Evolutionary conservation across 176 grass and related monocot genomes (phyloP).

Genomic region (Tuctoria greenei): DNA sequence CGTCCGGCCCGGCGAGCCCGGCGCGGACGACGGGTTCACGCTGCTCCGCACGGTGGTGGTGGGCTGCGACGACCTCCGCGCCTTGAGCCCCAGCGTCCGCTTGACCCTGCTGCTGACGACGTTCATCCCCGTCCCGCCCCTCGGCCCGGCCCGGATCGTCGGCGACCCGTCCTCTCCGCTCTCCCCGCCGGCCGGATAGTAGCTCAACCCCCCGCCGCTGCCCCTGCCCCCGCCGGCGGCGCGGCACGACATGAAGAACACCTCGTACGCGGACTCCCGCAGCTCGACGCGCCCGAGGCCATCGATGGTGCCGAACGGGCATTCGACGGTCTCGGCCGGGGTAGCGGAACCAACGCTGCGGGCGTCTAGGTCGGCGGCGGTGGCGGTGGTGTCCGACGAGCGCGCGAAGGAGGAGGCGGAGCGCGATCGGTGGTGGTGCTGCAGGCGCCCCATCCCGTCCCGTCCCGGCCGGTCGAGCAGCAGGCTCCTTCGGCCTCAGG

Average conservation of each 20-base stretch:
- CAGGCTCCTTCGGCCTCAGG: constrained; percentile 24
- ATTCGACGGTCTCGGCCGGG: constrained; percentile 42
- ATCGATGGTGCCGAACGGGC: constrained; percentile 61
- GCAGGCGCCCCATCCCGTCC: constrained; percentile 38
- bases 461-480: constrained; percentile 28
- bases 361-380: constrained; percentile 15
- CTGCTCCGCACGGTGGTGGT: constrained; percentile 39
- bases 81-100: constrained; percentile 66
- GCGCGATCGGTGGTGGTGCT: constrained; percentile 41
- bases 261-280: constrained; percentile 81
- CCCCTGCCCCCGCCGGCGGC: constrained; percentile 25
- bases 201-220: constrained; percentile 34
- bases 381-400: constrained; percentile 33
- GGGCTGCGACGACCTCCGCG: constrained; percentile 59
- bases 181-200: constrained; percentile 25
- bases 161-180: constrained; percentile 34
- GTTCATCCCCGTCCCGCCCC: constrained; percentile 77
- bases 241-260: constrained; percentile 95
- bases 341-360: constrained; percentile 21
- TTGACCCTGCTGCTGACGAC: constrained; percentile 75
- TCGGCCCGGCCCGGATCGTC: constrained; percentile 46
- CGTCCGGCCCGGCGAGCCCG: constrained; percentile 47
- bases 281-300: constrained; percentile 52
- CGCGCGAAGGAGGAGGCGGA: constrained; percentile 55
- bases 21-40: constrained; percentile 46